phyloP scores from a whole-genome alignment of 164 flowering plant species.

The Kalanchoe fedtschenkoi region DNA sequence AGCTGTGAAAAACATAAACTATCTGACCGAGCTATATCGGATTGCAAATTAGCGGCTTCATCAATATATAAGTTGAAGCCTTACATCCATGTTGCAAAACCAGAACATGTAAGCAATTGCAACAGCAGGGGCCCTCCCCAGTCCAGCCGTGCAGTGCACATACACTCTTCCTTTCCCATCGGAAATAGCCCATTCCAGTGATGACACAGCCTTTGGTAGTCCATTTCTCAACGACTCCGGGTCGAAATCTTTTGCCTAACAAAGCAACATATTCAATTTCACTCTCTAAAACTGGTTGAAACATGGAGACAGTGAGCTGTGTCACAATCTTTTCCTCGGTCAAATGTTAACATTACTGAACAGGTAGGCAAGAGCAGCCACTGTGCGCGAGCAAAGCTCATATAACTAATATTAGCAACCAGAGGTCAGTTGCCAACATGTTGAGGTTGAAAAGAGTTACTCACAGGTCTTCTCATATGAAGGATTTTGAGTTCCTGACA shows the following conservation, averaged over 20 bases:
- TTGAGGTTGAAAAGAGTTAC: conserved; percentile 8
- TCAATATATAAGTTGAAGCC: conserved; percentile 12
- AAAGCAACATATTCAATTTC: not conserved
- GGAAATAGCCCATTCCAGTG: conserved; percentile 79
- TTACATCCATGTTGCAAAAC: conserved; percentile 77
- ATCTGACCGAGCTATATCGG: not conserved
- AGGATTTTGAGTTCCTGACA: conserved; percentile 55
- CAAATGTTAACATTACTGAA: not conserved
- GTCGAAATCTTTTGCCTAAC: conserved; percentile 86
- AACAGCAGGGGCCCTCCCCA: conserved; percentile 94
- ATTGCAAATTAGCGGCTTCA: not conserved
- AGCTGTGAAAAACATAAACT: conserved; percentile 30
- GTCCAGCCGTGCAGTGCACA: conserved; percentile 90
- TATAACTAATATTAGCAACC: not conserved
- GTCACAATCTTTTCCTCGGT: not conserved
- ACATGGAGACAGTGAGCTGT: not conserved
- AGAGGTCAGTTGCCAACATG: not conserved
- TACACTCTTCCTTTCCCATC: conserved; percentile 76
- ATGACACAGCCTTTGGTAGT: conserved; percentile 81
- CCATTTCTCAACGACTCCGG: conserved; percentile 68
- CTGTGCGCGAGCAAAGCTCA: not conserved
- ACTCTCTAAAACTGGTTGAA: not conserved
- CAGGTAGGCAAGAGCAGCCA: not conserved
- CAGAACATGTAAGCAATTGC: conserved; percentile 90
- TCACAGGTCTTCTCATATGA: conserved; percentile 94